These are phyloP conservation scores for Mucor indicus DNA, from an alignment of 371 early-diverging fungal genomes.

Conservation along the genomic window DNA sequence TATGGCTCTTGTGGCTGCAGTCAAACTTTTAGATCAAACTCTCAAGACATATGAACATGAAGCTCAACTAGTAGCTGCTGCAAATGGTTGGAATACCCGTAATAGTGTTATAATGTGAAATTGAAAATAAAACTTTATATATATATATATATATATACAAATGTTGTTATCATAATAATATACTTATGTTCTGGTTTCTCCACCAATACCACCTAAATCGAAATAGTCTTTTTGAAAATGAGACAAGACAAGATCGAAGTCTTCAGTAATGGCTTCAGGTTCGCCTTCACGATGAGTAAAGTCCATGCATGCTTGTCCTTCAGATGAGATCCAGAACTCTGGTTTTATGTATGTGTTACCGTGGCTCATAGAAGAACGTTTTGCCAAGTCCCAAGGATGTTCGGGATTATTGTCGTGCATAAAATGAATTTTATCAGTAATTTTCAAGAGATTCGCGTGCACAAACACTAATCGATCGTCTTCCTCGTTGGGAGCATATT, in stretches of 20 bases:
- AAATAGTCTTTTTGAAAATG: slow-evolving; percentile 33
- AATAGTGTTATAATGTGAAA: slow-evolving; percentile 4
- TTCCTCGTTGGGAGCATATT: slow-evolving; percentile 22
- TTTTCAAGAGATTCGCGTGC: slow-evolving; percentile 43
- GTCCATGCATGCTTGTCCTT: slow-evolving; percentile 44
- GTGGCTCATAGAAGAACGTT: slow-evolving; percentile 26
- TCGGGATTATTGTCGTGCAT: slow-evolving; percentile 17
- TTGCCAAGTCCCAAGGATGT: slow-evolving; percentile 34
- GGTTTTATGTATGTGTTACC: slow-evolving; percentile 29
- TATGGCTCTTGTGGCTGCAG: slow-evolving; percentile 39
- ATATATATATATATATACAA: no score
- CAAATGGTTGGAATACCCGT: slow-evolving; percentile 28
- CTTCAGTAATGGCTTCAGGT: slow-evolving; percentile 24
- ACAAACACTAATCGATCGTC: slow-evolving; percentile 29
- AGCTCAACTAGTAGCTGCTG: slow-evolving; percentile 30
- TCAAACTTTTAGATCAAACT: slow-evolving; percentile 33
- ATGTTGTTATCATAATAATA: neutral
- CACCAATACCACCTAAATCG: slow-evolving; percentile 41
- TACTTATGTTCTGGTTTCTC: slow-evolving; percentile 22
- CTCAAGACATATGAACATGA: slow-evolving; percentile 41
- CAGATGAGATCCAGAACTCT: slow-evolving; percentile 26
- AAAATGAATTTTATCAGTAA: slow-evolving; percentile 29
- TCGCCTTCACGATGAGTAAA: slow-evolving; percentile 28
- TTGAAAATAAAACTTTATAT: neutral
- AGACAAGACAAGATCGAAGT: slow-evolving; percentile 26